A percentile compares a stretch with the other conserved stretches of the same genome.
Evolutionary conservation across 345 rosid genomes (phyloP).

Genomic region (Ceriops tagal): DNA sequence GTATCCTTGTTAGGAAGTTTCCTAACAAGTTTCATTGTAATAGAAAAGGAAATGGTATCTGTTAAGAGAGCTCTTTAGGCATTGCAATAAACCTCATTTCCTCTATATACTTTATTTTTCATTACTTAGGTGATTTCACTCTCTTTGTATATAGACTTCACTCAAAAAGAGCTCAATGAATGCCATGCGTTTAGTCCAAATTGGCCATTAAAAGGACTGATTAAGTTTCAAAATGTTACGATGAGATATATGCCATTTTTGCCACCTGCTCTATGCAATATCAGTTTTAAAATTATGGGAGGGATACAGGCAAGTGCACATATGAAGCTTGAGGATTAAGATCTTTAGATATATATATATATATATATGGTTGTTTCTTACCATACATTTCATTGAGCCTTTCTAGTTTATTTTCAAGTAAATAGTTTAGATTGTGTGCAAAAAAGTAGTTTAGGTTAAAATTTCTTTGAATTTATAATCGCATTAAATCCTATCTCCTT

Average conservation of each 20-base stretch:
- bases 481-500: neutral
- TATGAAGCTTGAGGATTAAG: neutral
- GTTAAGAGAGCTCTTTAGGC: too few species aligned
- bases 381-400: neutral
- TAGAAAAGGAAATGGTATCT: too few species aligned
- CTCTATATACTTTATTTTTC: neutral
- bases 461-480: neutral
- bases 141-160: constrained; percentile 71
- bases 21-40: too few species aligned
- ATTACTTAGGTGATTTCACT: constrained; percentile 17
- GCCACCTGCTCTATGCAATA: constrained; percentile 59
- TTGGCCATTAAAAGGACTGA: constrained; percentile 73
- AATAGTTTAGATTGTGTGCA: neutral
- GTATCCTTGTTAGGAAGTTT: too few species aligned
- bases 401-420: neutral
- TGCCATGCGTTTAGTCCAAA: constrained; percentile 36
- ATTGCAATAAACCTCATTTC: too few species aligned
- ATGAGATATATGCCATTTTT: constrained; percentile 70
- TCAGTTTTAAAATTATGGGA: constrained; percentile 59
- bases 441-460: neutral
- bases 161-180: constrained; percentile 68
- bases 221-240: constrained; percentile 71
- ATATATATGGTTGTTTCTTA: too few species aligned
- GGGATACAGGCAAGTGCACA: constrained; percentile 55
- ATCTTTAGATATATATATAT: neutral